A percentile compares a stretch with the other conserved stretches of the same genome.
Conservation (phyloP, 148 eudicot species). For the Arctostaphylos glauca region DNA sequence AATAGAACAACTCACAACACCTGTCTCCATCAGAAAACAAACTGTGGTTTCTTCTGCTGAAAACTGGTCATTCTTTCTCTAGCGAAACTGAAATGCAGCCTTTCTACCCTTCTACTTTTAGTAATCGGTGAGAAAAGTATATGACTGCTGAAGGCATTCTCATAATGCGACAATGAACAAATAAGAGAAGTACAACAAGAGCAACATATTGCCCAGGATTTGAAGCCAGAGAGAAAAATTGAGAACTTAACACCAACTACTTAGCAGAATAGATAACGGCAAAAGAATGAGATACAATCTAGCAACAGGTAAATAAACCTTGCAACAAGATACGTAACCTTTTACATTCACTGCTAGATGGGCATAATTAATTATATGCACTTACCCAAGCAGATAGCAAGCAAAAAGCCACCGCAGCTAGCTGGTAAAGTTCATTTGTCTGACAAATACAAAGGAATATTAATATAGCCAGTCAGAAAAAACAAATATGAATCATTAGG, state of each 20-base stretch:
- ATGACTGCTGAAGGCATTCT: neutral
- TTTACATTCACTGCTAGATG: neutral
- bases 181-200: neutral
- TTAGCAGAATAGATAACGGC: neutral
- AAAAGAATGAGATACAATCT: slow-evolving; percentile 3
- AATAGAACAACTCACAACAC: neutral
- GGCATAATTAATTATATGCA: neutral
- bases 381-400: slow-evolving; percentile 96
- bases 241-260: neutral
- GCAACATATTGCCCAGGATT: neutral
- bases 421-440: slow-evolving; percentile 99
- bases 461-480: neutral
- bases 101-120: neutral
- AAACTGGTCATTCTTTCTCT: neutral
- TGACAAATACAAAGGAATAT: slow-evolving; percentile 33
- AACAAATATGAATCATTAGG: neutral
- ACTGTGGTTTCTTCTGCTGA: neutral
- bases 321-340: neutral
- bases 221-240: neutral
- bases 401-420: slow-evolving; percentile 97
- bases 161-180: neutral
- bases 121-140: neutral
- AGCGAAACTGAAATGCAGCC: neutral
- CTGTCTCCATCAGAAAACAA: neutral
- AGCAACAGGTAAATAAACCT: neutral